Percentiles rank a stretch among this genome's conserved stretches.
phyloP scores from a whole-genome alignment of 192 early-diverging fungal species.

The Backusella psychrophila region DNA sequence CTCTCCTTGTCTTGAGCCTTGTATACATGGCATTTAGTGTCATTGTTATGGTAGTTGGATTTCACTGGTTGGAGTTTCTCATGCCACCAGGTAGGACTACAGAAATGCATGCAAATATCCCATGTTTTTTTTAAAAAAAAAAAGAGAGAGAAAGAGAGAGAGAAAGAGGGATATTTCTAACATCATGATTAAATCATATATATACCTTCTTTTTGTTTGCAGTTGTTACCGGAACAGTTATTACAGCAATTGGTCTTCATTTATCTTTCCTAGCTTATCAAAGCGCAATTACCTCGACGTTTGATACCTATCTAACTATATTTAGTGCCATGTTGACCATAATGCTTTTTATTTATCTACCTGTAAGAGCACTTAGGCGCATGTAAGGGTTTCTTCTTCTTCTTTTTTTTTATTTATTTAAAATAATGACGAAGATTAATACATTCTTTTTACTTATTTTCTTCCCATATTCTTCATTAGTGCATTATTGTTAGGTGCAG shows the following conservation, averaged over 20 bases:
- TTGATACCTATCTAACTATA: conserved; percentile 44
- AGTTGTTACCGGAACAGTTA: conserved; percentile 53
- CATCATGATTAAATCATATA: neutral
- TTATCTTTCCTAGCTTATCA: conserved; percentile 40
- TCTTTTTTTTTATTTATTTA: neutral
- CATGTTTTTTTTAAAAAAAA: neutral
- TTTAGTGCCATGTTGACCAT: conserved; percentile 38
- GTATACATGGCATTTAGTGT: conserved; percentile 37
- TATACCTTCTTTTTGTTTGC: neutral
- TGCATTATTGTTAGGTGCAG: conserved; percentile 32
- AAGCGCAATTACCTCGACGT: conserved; percentile 29
- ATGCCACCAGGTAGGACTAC: conserved; percentile 44
- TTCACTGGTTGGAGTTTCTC: conserved; percentile 42
- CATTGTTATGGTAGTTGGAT: conserved; percentile 40
- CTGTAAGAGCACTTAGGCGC: conserved; percentile 35
- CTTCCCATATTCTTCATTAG: neutral
- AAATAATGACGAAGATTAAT: neutral
- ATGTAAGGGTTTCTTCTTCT: conserved; percentile 7
- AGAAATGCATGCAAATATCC: neutral
- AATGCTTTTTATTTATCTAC: conserved; percentile 41
- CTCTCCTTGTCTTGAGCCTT: conserved; percentile 42
- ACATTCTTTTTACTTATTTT: neutral
- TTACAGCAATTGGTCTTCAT: conserved; percentile 50
- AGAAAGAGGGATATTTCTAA: neutral
- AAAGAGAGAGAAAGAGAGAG: neutral